Evolutionary conservation across 2,329 filamentous ascomycete genomes (phyloP).

Genomic region (Aspergillus niger): DNA sequence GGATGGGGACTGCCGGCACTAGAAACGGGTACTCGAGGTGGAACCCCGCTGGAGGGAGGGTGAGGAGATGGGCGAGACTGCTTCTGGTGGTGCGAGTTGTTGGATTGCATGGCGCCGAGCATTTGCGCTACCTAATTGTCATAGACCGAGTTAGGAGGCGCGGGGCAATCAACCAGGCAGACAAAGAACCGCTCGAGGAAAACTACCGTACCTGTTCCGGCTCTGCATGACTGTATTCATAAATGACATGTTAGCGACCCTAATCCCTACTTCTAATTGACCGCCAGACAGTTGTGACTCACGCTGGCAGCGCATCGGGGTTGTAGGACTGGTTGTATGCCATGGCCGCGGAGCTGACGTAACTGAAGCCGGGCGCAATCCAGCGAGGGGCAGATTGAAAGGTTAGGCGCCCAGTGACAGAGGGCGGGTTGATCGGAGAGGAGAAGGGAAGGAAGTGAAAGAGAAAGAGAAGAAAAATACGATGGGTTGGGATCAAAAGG

Average conservation of each 20-base stretch:
- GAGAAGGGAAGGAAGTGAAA: neutral
- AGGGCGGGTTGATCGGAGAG: slow-evolving; percentile 5
- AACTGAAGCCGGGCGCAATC: slow-evolving; percentile 18
- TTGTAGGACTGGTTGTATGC: slow-evolving; percentile 94
- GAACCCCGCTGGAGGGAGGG: slow-evolving; percentile 25
- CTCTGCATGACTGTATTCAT: slow-evolving; percentile 65
- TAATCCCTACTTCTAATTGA: neutral
- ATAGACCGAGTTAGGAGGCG: slow-evolving; percentile 9
- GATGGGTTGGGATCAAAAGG: slow-evolving; percentile 2
- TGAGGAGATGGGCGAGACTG: slow-evolving; percentile 30
- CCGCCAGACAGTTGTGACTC: slow-evolving; percentile 42
- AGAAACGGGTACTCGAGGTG: slow-evolving; percentile 31
- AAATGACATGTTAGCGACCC: slow-evolving; percentile 20
- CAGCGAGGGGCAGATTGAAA: neutral
- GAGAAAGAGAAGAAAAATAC: neutral
- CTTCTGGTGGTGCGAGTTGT: slow-evolving; percentile 33
- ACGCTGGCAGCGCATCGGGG: slow-evolving; percentile 92
- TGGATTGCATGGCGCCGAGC: slow-evolving; percentile 38
- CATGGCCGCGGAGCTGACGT: slow-evolving; percentile 58
- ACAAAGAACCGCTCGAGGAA: neutral
- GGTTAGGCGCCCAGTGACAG: neutral
- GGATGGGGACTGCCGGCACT: slow-evolving; percentile 24
- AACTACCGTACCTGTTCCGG: slow-evolving; percentile 63
- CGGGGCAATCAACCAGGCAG: slow-evolving; percentile 7
- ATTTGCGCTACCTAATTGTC: slow-evolving; percentile 48